phyloP scores from a whole-genome alignment of 805 yeast genomes.

The Starmerella sp. region DNA sequence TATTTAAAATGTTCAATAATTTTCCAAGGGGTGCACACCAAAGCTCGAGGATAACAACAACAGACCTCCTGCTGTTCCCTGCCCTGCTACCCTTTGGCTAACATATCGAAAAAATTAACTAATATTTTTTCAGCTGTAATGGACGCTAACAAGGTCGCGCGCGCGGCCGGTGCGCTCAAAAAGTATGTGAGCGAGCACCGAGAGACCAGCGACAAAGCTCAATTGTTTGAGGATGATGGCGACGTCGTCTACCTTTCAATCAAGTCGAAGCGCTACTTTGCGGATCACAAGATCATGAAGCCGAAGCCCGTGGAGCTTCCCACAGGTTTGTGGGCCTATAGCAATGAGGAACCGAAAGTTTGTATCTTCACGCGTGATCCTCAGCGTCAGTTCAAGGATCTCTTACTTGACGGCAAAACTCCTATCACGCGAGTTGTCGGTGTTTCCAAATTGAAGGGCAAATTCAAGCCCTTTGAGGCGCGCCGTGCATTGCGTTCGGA shows the following conservation, averaged over 20 bases:
- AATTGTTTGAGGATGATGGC: slow-evolving; percentile 47
- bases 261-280: slow-evolving; percentile 53
- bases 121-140: slow-evolving; percentile 9
- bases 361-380: slow-evolving; percentile 66
- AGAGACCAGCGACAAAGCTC: slow-evolving; percentile 30
- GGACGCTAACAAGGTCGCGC: slow-evolving; percentile 25
- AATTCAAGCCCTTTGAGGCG: slow-evolving; percentile 79
- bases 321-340: slow-evolving; percentile 36
- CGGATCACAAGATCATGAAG: slow-evolving; percentile 41
- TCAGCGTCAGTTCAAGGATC: slow-evolving; percentile 34
- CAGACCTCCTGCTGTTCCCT: background rate
- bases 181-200: slow-evolving; percentile 40
- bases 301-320: slow-evolving; percentile 34
- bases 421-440: slow-evolving; percentile 45
- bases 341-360: slow-evolving; percentile 37
- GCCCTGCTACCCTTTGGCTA: background rate
- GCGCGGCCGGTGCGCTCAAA: slow-evolving; percentile 44
- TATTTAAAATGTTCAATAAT: no score
- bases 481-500: slow-evolving; percentile 60
- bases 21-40: no score
- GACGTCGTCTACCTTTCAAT: slow-evolving; percentile 47
- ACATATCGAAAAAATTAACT: background rate
- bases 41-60: no score
- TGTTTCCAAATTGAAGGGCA: slow-evolving; percentile 65
- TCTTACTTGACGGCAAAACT: slow-evolving; percentile 23